phyloP scores from a whole-genome alignment of 2,329 filamentous ascomycete species.

The Blastomyces parvus region DNA sequence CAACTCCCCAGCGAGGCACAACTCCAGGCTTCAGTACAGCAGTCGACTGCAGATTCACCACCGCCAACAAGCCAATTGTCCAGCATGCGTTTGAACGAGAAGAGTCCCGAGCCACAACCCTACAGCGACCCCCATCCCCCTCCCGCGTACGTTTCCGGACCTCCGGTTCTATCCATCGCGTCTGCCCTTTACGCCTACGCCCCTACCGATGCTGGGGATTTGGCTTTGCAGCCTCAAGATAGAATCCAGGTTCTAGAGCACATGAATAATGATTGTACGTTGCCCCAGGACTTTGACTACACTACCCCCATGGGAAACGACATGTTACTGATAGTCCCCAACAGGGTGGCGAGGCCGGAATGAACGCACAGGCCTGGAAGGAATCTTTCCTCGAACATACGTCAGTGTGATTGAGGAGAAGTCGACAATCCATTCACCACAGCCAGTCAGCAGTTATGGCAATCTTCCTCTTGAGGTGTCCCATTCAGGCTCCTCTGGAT shows the following conservation, averaged over 20 bases:
- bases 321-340: constrained; percentile 10
- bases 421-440: constrained; percentile 32
- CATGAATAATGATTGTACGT: constrained; percentile 81
- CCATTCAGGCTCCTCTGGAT: constrained; percentile 41
- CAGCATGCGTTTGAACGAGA: constrained; percentile 18
- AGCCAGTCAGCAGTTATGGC: constrained; percentile 34
- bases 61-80: constrained; percentile 14
- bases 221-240: constrained; percentile 73
- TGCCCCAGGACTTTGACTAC: constrained; percentile 13
- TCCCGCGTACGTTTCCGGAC: constrained; percentile 43
- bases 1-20: constrained; percentile 54
- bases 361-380: constrained; percentile 69
- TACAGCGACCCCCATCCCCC: constrained; percentile 34
- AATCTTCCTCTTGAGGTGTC: constrained; percentile 69
- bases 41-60: constrained; percentile 14
- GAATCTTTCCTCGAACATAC: constrained; percentile 92
- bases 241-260: constrained; percentile 72
- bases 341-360: constrained; percentile 73
- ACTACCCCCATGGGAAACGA: neutral
- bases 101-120: constrained; percentile 27
- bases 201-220: constrained; percentile 69
- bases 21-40: constrained; percentile 26
- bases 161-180: constrained; percentile 58
- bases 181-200: constrained; percentile 76
- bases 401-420: constrained; percentile 63